Evolutionary conservation across 768 basidiomycete genomes (phyloP), one percentile per base, ranked within the genome.

Genomic region (Suillus hirtellus): DNA sequence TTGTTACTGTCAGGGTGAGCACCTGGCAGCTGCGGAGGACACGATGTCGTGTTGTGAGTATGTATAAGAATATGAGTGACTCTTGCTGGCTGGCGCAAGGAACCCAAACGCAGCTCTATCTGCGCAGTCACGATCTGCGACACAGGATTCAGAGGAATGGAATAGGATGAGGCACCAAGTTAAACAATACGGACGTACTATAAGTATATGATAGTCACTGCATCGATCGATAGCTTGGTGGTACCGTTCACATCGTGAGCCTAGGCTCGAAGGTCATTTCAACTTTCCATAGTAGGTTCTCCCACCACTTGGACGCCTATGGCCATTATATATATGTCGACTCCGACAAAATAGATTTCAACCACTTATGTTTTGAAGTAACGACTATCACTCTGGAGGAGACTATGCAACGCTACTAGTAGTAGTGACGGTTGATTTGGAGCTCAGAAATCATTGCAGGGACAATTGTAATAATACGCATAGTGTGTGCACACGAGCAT

Each of bases 31-130:
- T 42, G 24, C 24, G 55, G 5, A 58, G 24, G 27, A 58, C 11
- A 42, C 10, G 56, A 58, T 31, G 27, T 42, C 14, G 56, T 19
- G 56, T 27, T 17, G 56, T 19, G 15, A 9, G 31, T 31, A 52
- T 31, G 50, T 58, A 42, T 58, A 42, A 58, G 24, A 10, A 58
- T 40, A 58, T 24, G 17, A 58, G 55, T 19, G 17, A 10, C 31
- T 14, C 34, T 53, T 6, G 11, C 27, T 31, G 40, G 40, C 17
- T 24, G 17, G 14, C 56, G 27, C 17, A 58, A 58, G 40, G 17
- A 58, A 58, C 24, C 56, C 56, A 58, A 58, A 58, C 35, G 5
- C 42, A 58, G 56, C 27, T 31, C 17, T 58, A 58, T 27, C 15
- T 27, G 38, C 38, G 55, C 54, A 55, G 54, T 37, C 1, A 12